Evolutionary conservation across 768 basidiomycete genomes (phyloP).

Genomic region (Trametes cinnabarina): DNA sequence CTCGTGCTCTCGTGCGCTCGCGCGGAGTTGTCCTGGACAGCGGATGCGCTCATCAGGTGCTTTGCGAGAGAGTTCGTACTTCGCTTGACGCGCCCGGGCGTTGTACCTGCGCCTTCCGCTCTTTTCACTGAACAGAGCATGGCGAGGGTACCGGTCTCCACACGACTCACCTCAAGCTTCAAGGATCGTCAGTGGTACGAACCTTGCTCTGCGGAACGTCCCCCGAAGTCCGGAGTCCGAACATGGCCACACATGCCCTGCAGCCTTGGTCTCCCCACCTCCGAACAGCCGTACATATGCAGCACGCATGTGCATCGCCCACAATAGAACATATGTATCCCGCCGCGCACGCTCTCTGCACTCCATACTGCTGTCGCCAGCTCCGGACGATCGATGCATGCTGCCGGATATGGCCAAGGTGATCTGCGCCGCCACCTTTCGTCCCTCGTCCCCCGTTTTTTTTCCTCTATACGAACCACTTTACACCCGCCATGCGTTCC

Average conservation of each 20-base stretch:
- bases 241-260: too few species aligned
- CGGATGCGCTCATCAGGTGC: too few species aligned
- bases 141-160: conserved; percentile 12
- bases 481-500: not conserved
- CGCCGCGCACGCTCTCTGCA: not conserved
- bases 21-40: not conserved
- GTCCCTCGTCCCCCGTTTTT: not conserved
- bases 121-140: not conserved
- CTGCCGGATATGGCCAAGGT: not conserved
- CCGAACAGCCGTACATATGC: too few species aligned
- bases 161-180: not conserved
- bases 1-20: not conserved
- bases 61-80: too few species aligned
- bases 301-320: too few species aligned
- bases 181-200: not conserved
- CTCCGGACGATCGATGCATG: conserved; percentile 5
- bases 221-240: too few species aligned
- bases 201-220: not conserved
- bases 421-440: not conserved
- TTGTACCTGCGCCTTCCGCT: too few species aligned
- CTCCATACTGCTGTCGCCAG: too few species aligned
- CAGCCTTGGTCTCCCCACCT: too few species aligned
- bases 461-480: not conserved
- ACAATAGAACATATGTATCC: not conserved
- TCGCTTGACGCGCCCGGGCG: too few species aligned